phyloP scores from a whole-genome alignment of 768 basidiomycete species.

The Psilocybe azurescens region DNA sequence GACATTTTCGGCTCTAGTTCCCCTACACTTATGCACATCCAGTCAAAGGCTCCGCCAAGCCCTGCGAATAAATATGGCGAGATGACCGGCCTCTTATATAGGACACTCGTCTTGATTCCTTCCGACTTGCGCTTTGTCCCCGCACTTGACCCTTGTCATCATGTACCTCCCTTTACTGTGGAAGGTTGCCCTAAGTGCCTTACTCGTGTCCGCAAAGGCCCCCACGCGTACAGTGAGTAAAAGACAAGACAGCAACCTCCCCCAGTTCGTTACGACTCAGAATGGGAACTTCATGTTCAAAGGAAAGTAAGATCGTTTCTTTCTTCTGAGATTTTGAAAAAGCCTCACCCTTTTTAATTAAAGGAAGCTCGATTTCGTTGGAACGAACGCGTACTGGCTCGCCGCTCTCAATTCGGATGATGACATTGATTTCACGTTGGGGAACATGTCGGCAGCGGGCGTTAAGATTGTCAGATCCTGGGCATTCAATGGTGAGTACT shows the following conservation, averaged over 20 bases:
- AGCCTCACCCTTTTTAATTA: constrained; percentile 11
- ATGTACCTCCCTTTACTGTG: constrained; percentile 38
- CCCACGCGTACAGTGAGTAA: constrained; percentile 37
- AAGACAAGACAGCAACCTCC: constrained; percentile 28
- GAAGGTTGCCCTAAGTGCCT: constrained; percentile 35
- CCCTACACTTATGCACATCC: not conserved
- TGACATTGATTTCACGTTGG: constrained; percentile 64
- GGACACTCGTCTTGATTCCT: constrained; percentile 4
- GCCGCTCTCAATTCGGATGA: constrained; percentile 52
- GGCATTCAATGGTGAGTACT: constrained; percentile 68
- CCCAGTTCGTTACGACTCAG: constrained; percentile 49
- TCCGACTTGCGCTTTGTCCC: constrained; percentile 26
- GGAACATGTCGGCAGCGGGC: constrained; percentile 58
- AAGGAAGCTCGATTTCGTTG: constrained; percentile 35
- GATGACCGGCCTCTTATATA: constrained; percentile 16
- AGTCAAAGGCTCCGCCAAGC: constrained; percentile 15
- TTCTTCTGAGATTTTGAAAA: not conserved
- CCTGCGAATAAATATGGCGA: constrained; percentile 19
- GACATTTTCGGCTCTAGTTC: constrained; percentile 14
- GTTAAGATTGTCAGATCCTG: constrained; percentile 68
- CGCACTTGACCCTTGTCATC: constrained; percentile 29
- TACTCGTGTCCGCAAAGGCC: constrained; percentile 37
- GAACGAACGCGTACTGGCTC: constrained; percentile 76
- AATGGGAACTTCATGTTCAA: constrained; percentile 57
- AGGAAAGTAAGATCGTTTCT: constrained; percentile 45